Conservation (phyloP, 495 filamentous ascomycete genomes). For the Recurvomyces mirabilis region DNA sequence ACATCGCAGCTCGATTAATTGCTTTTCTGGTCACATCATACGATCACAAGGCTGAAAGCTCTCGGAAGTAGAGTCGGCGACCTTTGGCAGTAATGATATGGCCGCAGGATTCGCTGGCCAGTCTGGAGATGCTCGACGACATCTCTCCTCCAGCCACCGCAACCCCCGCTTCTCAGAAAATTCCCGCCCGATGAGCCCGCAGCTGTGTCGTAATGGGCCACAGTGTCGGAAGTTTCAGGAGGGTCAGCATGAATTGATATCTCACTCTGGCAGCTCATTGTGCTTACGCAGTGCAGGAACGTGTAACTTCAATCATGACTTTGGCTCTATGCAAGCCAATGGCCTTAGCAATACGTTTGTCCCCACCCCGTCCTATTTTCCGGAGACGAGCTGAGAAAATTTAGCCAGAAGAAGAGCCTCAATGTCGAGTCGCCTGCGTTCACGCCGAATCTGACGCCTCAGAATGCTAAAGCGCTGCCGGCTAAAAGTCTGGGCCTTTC, state of each 20-base stretch:
- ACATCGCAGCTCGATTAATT: too few species aligned
- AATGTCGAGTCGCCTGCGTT: conserved; percentile 97
- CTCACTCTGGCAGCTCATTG: neutral
- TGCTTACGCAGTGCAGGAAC: conserved; percentile 13
- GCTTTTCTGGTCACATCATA: too few species aligned
- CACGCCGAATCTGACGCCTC: conserved; percentile 52
- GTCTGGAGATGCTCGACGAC: conserved; percentile 17
- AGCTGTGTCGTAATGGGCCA: conserved; percentile 19
- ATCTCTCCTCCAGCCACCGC: conserved; percentile 5
- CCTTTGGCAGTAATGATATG: conserved; percentile 22
- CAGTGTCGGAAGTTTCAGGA: conserved; percentile 21
- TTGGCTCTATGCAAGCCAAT: conserved; percentile 8
- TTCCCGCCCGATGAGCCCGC: conserved; percentile 13
- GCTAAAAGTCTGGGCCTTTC: conserved; percentile 60
- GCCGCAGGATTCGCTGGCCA: conserved; percentile 13
- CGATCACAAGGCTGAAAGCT: neutral
- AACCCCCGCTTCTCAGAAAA: conserved; percentile 17
- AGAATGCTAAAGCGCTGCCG: conserved; percentile 38
- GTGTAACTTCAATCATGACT: conserved; percentile 21
- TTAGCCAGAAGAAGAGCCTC: conserved; percentile 65
- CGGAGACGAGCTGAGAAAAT: too few species aligned
- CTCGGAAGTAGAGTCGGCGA: too few species aligned
- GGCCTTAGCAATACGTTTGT: conserved; percentile 9
- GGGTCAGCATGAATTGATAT: conserved; percentile 1
- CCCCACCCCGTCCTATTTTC: too few species aligned